Conservation (phyloP, 1,139 yeast species). For the Suhomyces taliae region DNA sequence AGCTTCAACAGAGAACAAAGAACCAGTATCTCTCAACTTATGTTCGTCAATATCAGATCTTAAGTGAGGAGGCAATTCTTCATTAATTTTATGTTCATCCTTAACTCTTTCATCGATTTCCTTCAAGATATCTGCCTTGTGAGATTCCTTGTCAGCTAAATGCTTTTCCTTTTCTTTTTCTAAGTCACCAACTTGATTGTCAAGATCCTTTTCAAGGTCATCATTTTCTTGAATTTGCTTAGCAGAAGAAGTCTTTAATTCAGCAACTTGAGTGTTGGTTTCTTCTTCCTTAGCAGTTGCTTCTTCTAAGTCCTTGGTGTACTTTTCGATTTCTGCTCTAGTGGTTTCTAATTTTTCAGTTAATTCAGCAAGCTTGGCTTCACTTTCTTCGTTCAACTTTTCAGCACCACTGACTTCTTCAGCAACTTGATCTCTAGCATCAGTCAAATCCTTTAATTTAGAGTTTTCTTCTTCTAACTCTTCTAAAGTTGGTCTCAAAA, state of each 20-base stretch:
- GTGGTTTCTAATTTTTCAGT: constrained; percentile 39
- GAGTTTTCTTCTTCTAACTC: constrained; percentile 40
- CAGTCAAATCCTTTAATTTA: constrained; percentile 41
- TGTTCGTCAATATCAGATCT: constrained; percentile 42
- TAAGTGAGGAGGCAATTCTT: constrained; percentile 55
- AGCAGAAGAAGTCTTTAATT: constrained; percentile 26
- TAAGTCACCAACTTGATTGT: constrained; percentile 32
- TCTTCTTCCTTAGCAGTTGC: constrained; percentile 33
- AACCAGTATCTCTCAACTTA: constrained; percentile 41
- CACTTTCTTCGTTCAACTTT: constrained; percentile 35
- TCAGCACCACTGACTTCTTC: constrained; percentile 37
- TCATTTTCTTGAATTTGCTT: constrained; percentile 28
- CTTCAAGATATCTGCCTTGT: constrained; percentile 35
- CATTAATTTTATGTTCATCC: constrained; percentile 47
- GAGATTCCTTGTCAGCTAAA: constrained; percentile 27
- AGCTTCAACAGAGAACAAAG: constrained; percentile 34
- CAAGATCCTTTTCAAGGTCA: constrained; percentile 26
- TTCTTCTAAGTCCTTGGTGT: constrained; percentile 33
- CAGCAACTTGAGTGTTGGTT: constrained; percentile 33
- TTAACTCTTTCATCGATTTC: constrained; percentile 37
- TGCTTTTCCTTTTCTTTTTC: constrained; percentile 31
- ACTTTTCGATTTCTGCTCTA: constrained; percentile 37
- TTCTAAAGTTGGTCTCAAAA: constrained; percentile 41
- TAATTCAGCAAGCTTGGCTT: constrained; percentile 35
- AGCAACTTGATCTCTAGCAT: constrained; percentile 37